Base-by-base conservation (phyloP, 495 filamentous ascomycete genomes). In the Articulospora tetracladia region DNA sequence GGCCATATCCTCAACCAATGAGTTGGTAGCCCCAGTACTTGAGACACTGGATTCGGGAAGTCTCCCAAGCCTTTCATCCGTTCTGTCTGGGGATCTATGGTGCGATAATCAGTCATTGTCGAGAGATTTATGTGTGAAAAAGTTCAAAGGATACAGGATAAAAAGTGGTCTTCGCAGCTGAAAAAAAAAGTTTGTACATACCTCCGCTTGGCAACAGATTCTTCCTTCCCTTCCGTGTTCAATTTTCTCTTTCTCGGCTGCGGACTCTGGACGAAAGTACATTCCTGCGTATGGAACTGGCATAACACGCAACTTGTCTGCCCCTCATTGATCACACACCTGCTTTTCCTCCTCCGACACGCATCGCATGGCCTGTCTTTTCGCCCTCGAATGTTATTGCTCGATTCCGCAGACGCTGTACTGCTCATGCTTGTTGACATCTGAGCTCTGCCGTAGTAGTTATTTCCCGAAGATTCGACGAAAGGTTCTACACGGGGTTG, bases 261-360 rank as follows among this genome's bases (percentile, higher is more conserved):
- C 23, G 84, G 79, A 58, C 91, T 90, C 49, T 83, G 81, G 28
- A 79, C 74, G 70, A 87, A 79, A 7, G 85, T 86, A 68, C 85
- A 88, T 26, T 83, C 81, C 66, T 81, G 78, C 46, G 79, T 80
- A 64, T 79, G 81, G 69, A 80, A 79, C 69, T 83, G 79, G 69
- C 85, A 88, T 32, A 84, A 76, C 58, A 86, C 76, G 70, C 85
- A 88, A 66, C 75, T 78, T 26, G 80, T 79, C 34, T 84, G 80
- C 25, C 85, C 85, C 47, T 85, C 84, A 69, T 92, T 89, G 74
- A 96, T 89, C 57, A 95, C 91, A 76, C 94, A 98, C 67, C 92
- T 87, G 66, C 86, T 91, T 73, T 93, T 92, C 69, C 92, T 79
- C 73, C 84, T 83, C 58, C 91, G 79, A 74, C 94, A 98, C 44